Conservation (phyloP, 164 flowering plant species). For the Santalum album region DNA sequence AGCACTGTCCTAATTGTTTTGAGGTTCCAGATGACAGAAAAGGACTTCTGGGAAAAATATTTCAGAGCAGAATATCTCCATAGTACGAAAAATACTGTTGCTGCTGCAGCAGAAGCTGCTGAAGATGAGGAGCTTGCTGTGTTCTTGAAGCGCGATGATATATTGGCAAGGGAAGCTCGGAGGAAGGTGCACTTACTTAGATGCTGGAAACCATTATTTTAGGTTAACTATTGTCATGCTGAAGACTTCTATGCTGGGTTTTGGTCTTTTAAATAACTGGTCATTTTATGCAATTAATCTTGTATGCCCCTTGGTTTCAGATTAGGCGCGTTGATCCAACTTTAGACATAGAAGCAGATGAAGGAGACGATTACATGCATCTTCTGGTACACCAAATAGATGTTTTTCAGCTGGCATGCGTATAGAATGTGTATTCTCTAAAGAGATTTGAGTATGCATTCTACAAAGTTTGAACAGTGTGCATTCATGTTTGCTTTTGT, state of each 20-base stretch:
- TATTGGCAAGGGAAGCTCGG: slow-evolving; percentile 76
- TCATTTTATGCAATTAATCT: background rate
- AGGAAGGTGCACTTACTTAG: slow-evolving; percentile 42
- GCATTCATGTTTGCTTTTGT: no score
- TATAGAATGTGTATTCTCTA: no score
- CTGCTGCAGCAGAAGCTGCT: slow-evolving; percentile 98
- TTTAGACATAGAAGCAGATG: slow-evolving; percentile 89
- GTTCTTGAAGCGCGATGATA: slow-evolving; percentile 77
- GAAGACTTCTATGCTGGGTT: no score
- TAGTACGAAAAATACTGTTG: slow-evolving; percentile 58
- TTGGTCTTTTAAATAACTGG: background rate
- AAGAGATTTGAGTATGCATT: background rate
- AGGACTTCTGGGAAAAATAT: slow-evolving; percentile 90
- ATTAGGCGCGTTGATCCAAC: slow-evolving; percentile 93
- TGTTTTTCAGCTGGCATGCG: background rate
- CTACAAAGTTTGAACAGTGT: background rate
- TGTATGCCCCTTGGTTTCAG: slow-evolving; percentile 29
- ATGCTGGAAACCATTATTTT: slow-evolving; percentile 1
- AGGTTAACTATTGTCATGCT: background rate
- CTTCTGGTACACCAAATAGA: slow-evolving; percentile 71
- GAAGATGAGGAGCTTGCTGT: slow-evolving; percentile 97
- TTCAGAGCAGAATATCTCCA: slow-evolving; percentile 89
- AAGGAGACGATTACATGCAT: slow-evolving; percentile 88
- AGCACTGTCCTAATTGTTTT: background rate
- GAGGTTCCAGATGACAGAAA: slow-evolving; percentile 64